Percentiles rank a stretch among this genome's conserved stretches.
Evolutionary conservation across 352 stramenopile species (phyloP).

Genomic region (Pythium periplocum): DNA sequence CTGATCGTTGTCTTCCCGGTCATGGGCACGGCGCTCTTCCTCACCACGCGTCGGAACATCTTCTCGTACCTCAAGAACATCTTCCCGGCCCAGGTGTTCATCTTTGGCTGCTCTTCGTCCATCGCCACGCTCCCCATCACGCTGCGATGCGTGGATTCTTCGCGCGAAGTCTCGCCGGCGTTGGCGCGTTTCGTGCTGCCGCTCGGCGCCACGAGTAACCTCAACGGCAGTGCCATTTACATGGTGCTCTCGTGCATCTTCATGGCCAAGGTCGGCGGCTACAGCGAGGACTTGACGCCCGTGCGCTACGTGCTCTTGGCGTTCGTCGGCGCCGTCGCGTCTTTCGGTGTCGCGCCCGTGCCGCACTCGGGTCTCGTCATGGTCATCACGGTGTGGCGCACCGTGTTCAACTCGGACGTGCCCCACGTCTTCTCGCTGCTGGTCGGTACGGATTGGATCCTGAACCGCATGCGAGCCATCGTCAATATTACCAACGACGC

Average conservation of each 20-base stretch:
- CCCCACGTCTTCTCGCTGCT: conserved; percentile 62
- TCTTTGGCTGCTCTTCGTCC: conserved; percentile 73
- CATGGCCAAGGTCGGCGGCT: conserved; percentile 58
- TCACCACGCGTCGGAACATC: conserved; percentile 54
- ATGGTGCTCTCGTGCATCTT: conserved; percentile 71
- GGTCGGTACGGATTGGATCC: conserved; percentile 65
- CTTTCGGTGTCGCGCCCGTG: conserved; percentile 65
- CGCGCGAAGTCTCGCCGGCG: conserved; percentile 51
- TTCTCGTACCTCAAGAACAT: conserved; percentile 67
- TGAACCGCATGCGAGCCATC: conserved; percentile 65
- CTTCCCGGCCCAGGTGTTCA: conserved; percentile 69
- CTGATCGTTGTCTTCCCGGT: conserved; percentile 44
- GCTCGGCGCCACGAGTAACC: conserved; percentile 61
- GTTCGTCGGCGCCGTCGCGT: conserved; percentile 60
- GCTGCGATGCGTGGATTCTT: conserved; percentile 65
- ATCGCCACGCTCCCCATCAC: conserved; percentile 77
- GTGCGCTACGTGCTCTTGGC: conserved; percentile 59
- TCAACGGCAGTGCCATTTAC: conserved; percentile 73
- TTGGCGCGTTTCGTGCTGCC: conserved; percentile 62
- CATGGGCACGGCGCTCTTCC: conserved; percentile 42
- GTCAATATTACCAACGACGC: conserved; percentile 85
- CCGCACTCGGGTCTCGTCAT: conserved; percentile 70
- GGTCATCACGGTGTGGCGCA: conserved; percentile 74
- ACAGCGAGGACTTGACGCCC: conserved; percentile 44
- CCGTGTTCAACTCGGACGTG: conserved; percentile 52